Base-by-base conservation (phyloP, 116 monocot genomes). In the Phalaenopsis hybrid region DNA sequence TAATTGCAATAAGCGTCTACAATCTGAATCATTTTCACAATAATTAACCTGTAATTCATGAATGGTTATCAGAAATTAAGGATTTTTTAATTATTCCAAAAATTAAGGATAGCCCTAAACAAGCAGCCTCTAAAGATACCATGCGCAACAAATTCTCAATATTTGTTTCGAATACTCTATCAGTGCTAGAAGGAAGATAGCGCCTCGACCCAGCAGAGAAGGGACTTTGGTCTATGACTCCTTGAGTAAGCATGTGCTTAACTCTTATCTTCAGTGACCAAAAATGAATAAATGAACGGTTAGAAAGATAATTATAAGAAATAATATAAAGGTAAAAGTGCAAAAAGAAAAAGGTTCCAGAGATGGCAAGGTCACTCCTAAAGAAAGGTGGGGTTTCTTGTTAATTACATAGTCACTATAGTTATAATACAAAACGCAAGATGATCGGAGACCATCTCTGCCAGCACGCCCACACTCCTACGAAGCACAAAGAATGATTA, bases 391-490 rank as follows among this genome's bases (percentile, higher is more conserved):
- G 20, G 41, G 44, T 52, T 44, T 33, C 8, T 83, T 65, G n/a
- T 68, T 21, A 83, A 92, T 84, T 87, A 99, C 99, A 89, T 95
- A 99, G 58, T 99, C 99, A 88, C 93, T 88, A 83, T 99, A 99
- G 57, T 82, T 93, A 84, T 99, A 99, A 82, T 89, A 95, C 70
- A 99, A 80, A 55, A 95, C 84, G 81, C 99, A 99, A 73, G 99
- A 93, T 79, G 95, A 92, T 45, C 82, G 90, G 25, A 88, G 87
- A 55, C 99, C 95, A 86, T 99, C 99, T 89, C 95, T 90, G 50
- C 99, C 99, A 86, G 99, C 99, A 88, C 99, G 93, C 48, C 99
- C 95, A 87, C 99, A 95, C 76, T 99, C 99, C 99, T 99, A 81
- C 18, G 79, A 77, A 55, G 81, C 21, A 34, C 33, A 80, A 83